Base-by-base conservation (phyloP, 345 rosid species). In the Pelargonium nanum region DNA sequence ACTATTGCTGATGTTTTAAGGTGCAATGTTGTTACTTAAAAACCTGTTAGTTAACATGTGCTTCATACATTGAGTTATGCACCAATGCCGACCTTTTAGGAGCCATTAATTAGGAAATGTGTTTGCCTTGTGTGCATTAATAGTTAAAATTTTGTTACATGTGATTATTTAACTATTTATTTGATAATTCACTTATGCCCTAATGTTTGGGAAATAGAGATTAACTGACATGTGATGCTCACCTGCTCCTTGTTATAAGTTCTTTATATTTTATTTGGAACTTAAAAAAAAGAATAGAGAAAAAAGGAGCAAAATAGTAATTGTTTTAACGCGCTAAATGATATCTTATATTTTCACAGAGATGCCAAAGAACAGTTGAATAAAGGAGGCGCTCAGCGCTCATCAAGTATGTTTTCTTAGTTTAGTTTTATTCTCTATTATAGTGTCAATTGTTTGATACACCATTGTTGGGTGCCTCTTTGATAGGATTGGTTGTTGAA, bases 1-100 rank as follows among this genome's bases (percentile, higher is more conserved):
- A 94, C 93, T 10, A 79, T 94, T 71, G 81, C 85, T 0, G 80
- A 79, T 68, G 90, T 88, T 45, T 68, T 90, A 61, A 90, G 95
- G 99, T 90, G 78, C 12, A 56, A 26, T 48, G 61, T 57, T 58
- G 53, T 58, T 21, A 7, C 24, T 2, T 19, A 34, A 10, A 53
- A n/a, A 26, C 9, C 15, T 30, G 24, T 22, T 17, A 3, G 9
- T 21, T 55, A 24, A 22, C 21, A 7, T 30, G 22, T 25, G 44
- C 7, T 17, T 4, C 32, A 51, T 34, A 21, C 30, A 17, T 55
- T 55, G 22, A 5, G 26, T 60, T 0, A 22, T 17, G 30, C 59
- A 24, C 19, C 5, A 56, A 17, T 57, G 19, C n/a, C 26, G 25
- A 22, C 25, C 5, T 25, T 22, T 9, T 28, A n/a, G 21, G 56